These are phyloP conservation scores for Fusarium oligoseptatum DNA, from an alignment of 2,329 filamentous ascomycete genomes.

Conservation along the genomic window DNA sequence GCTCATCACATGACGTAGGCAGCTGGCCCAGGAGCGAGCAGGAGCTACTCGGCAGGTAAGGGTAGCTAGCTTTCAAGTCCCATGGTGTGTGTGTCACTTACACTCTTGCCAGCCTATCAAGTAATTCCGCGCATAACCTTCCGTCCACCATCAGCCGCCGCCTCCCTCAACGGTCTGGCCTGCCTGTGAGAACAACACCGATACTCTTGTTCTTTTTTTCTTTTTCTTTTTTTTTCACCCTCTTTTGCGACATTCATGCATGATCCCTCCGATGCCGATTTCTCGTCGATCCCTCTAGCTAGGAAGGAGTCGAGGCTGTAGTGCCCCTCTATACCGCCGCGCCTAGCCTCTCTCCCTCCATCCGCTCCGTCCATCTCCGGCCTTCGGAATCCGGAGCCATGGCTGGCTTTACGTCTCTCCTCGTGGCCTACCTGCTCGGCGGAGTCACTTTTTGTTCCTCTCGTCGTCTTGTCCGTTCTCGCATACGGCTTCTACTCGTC, in stretches of 20 bases:
- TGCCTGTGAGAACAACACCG: conserved; percentile 15
- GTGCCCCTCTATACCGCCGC: conserved; percentile 31
- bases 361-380: conserved; percentile 24
- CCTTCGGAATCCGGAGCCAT: conserved; percentile 53
- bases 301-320: conserved; percentile 33
- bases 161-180: conserved; percentile 10
- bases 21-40: not conserved
- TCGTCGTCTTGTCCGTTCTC: conserved; percentile 72
- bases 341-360: conserved; percentile 20
- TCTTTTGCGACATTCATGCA: not conserved
- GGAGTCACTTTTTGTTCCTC: conserved; percentile 90
- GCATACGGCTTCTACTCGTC: conserved; percentile 78
- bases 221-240: conserved; percentile 4
- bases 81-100: conserved; percentile 33
- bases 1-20: conserved; percentile 45
- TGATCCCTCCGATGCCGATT: conserved; percentile 35
- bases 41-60: not conserved
- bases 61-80: conserved; percentile 7
- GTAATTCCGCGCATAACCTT: conserved; percentile 38
- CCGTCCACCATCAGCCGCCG: conserved; percentile 33
- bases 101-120: conserved; percentile 38
- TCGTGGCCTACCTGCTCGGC: conserved; percentile 85
- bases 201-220: conserved; percentile 10
- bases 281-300: conserved; percentile 25
- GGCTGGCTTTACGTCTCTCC: conserved; percentile 68